These are phyloP conservation scores for Xylaria sp. DNA, from an alignment of 2,329 filamentous ascomycete species.

Conservation along the genomic window DNA sequence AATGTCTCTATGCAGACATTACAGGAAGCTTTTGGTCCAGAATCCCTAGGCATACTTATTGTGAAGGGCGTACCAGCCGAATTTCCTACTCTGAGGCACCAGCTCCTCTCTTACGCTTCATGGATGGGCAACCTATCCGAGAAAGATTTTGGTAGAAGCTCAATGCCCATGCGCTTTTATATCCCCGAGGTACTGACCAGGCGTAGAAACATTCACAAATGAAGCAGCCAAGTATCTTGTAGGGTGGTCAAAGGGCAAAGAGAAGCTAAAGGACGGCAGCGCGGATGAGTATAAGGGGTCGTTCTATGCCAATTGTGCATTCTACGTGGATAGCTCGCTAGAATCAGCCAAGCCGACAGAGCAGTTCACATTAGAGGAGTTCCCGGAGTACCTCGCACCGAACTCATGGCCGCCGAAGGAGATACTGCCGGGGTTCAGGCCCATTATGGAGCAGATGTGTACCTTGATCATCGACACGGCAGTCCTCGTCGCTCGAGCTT, in stretches of 20 bases:
- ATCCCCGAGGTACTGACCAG: conserved; percentile 18
- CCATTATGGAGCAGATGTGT: conserved; percentile 80
- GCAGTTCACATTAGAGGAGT: conserved; percentile 69
- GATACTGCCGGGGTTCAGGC: conserved; percentile 79
- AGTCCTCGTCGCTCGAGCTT: conserved; percentile 87
- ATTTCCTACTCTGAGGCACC: conserved; percentile 77
- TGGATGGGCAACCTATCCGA: conserved; percentile 85
- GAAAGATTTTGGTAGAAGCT: conserved; percentile 72
- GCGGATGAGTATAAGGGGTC: conserved; percentile 85
- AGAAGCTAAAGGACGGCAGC: conserved; percentile 80
- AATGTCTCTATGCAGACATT: conserved; percentile 75
- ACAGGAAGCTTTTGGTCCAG: conserved; percentile 86
- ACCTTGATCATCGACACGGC: conserved; percentile 88
- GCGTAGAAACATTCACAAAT: conserved; percentile 65
- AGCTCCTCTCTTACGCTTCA: conserved; percentile 85
- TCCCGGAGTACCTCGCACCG: conserved; percentile 88
- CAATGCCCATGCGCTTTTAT: neutral
- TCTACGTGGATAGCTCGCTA: conserved; percentile 73
- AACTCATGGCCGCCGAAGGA: conserved; percentile 85
- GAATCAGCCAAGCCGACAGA: conserved; percentile 70
- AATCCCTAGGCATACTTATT: conserved; percentile 91
- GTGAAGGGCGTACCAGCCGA: conserved; percentile 83
- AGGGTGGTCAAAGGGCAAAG: conserved; percentile 85
- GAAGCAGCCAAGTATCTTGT: conserved; percentile 72
- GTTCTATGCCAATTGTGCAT: conserved; percentile 86